phyloP scores from a whole-genome alignment of 2,329 filamentous ascomycete species.

The Paradendryphiella salina region DNA sequence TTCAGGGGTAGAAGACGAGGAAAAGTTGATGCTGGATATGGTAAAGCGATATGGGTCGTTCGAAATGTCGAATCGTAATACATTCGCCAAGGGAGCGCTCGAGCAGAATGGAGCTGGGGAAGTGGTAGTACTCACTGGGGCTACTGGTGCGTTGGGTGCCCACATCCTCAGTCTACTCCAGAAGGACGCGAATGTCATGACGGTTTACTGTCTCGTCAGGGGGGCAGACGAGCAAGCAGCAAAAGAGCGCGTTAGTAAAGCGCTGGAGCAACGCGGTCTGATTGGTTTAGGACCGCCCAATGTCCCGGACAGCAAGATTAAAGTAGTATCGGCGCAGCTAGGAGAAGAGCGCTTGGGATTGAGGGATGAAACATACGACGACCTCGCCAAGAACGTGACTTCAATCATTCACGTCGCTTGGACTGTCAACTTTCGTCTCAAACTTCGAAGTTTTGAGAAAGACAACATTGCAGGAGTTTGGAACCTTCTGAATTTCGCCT shows the following conservation, averaged over 20 bases:
- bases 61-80: constrained; percentile 12
- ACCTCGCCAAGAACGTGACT: constrained; percentile 51
- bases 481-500: constrained; percentile 55
- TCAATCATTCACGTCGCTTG: constrained; percentile 66
- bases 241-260: constrained; percentile 40
- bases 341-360: constrained; percentile 56
- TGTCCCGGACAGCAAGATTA: constrained; percentile 45
- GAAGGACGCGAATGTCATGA: constrained; percentile 43
- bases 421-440: constrained; percentile 66
- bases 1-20: constrained; percentile 43
- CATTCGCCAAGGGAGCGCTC: constrained; percentile 4
- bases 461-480: constrained; percentile 57
- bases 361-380: constrained; percentile 45
- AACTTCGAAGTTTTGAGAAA: constrained; percentile 59
- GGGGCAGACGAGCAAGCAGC: constrained; percentile 44
- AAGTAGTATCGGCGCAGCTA: constrained; percentile 56
- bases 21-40: constrained; percentile 51
- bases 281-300: constrained; percentile 22
- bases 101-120: constrained; percentile 8
- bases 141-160: constrained; percentile 57
- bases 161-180: constrained; percentile 56
- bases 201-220: constrained; percentile 62
- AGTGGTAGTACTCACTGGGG: constrained; percentile 52
- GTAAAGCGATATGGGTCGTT: constrained; percentile 56
- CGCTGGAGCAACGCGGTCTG: constrained; percentile 39